phyloP scores from a whole-genome alignment of 2,329 filamentous ascomycete species.

The Sphaerulina populicola region DNA sequence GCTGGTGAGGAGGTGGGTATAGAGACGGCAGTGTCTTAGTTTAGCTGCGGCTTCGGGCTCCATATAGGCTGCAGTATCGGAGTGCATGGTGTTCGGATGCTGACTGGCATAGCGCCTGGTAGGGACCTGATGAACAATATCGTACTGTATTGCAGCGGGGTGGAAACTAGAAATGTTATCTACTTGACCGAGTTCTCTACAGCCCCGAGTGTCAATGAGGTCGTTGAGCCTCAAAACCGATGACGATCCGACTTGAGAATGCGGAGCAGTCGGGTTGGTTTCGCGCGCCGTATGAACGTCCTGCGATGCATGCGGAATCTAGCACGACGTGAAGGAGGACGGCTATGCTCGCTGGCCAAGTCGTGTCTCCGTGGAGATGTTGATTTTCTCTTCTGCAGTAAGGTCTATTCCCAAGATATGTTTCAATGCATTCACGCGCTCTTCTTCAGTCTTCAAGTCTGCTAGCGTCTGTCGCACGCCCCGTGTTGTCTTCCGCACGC shows the following conservation, averaged over 20 bases:
- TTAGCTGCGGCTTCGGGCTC: too few species aligned
- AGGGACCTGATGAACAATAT: too few species aligned
- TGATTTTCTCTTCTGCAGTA: slow-evolving; percentile 14
- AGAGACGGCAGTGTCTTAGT: too few species aligned
- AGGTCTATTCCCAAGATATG: slow-evolving; percentile 39
- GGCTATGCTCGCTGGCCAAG: neutral
- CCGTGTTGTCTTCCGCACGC: slow-evolving; percentile 40
- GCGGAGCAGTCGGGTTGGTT: neutral
- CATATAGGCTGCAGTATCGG: too few species aligned
- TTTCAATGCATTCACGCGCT: slow-evolving; percentile 38
- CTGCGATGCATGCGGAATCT: neutral
- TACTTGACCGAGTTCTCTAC: neutral
- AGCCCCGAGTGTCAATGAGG: neutral
- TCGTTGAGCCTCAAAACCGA: neutral
- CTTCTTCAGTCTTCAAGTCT: slow-evolving; percentile 37
- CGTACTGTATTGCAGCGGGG: too few species aligned
- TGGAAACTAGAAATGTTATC: neutral
- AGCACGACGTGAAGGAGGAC: slow-evolving; percentile 11
- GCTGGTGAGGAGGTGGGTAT: too few species aligned
- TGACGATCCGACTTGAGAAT: neutral
- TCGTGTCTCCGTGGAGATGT: slow-evolving; percentile 10
- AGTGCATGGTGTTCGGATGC: too few species aligned
- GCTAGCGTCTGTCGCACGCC: slow-evolving; percentile 37
- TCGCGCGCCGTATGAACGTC: neutral
- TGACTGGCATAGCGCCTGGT: too few species aligned